These are phyloP conservation scores for Pseudoperonospora humuli DNA, from an alignment of 352 stramenopile genomes.

Conservation along the genomic window DNA sequence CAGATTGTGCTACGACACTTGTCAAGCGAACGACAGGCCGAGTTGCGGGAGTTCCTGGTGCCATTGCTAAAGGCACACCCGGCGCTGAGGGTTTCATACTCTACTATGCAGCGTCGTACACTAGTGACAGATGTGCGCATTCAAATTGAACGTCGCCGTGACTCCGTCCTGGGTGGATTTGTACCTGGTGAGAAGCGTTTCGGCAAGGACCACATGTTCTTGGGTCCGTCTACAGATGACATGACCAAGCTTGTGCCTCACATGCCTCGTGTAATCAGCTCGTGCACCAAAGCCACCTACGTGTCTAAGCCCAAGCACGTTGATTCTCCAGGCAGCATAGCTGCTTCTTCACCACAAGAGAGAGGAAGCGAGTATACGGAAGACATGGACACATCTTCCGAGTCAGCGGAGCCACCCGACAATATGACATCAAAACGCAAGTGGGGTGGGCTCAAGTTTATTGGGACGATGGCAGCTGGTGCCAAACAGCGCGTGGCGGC, in stretches of 20 bases:
- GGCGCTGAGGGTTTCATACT: conserved; percentile 56
- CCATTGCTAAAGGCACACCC: conserved; percentile 68
- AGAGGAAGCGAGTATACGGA: conserved; percentile 27
- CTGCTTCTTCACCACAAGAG: conserved; percentile 16
- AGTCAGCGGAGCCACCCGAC: conserved; percentile 15
- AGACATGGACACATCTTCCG: conserved; percentile 20
- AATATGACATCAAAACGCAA: conserved; percentile 28
- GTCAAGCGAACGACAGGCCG: conserved; percentile 41
- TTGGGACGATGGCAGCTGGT: conserved; percentile 59
- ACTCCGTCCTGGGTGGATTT: conserved; percentile 48
- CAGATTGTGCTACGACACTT: conserved; percentile 63
- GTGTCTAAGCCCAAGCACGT: conserved; percentile 51
- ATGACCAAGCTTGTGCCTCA: conserved; percentile 65
- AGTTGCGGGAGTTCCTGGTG: conserved; percentile 53
- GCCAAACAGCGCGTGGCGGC: conserved; percentile 63
- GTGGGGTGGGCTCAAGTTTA: conserved; percentile 60
- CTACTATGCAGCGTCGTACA: conserved; percentile 60
- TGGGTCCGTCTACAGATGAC: conserved; percentile 55
- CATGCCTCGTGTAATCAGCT: conserved; percentile 39
- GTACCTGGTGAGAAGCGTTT: conserved; percentile 54
- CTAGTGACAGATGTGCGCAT: conserved; percentile 72
- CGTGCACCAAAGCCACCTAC: conserved; percentile 59
- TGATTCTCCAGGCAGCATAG: conserved; percentile 6
- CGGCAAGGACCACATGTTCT: conserved; percentile 60
- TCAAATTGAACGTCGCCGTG: conserved; percentile 64